A percentile compares a stretch with the other conserved stretches of the same genome.
Conservation (phyloP, 2,329 filamentous ascomycete species). For the Cordyceps pruinosa region DNA sequence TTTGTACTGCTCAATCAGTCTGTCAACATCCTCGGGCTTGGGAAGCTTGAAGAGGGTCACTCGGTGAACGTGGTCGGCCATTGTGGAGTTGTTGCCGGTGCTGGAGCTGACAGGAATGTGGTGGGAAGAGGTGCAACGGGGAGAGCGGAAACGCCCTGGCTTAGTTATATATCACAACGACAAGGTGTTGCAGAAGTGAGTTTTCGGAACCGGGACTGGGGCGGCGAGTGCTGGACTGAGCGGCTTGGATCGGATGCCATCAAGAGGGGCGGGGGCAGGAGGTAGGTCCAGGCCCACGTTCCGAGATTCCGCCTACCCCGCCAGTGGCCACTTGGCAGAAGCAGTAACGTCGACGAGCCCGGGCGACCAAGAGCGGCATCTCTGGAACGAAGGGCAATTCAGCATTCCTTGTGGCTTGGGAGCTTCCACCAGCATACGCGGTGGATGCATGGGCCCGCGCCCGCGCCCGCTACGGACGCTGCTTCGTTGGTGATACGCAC, state of each 20-base stretch:
- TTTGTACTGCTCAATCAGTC: slow-evolving; percentile 39
- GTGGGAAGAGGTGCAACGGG: neutral
- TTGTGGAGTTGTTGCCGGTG: neutral
- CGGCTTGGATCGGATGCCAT: slow-evolving; percentile 4
- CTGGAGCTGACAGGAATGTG: neutral
- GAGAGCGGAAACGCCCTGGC: too few relatives aligned
- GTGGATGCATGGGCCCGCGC: too few relatives aligned
- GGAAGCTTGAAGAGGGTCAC: slow-evolving; percentile 50
- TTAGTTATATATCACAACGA: neutral
- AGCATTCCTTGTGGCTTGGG: too few relatives aligned
- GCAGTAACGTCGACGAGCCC: neutral
- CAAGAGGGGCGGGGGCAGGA: neutral
- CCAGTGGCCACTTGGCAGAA: neutral
- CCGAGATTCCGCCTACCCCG: slow-evolving; percentile 4
- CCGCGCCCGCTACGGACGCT: too few relatives aligned
- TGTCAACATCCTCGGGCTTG: slow-evolving; percentile 35
- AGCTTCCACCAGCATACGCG: too few relatives aligned
- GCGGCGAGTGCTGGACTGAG: neutral
- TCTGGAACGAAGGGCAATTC: too few relatives aligned
- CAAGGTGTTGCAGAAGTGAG: neutral
- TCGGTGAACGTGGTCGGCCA: slow-evolving; percentile 39
- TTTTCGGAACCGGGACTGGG: neutral
- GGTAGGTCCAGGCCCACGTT: neutral
- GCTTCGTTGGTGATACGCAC: too few relatives aligned
- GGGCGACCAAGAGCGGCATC: neutral